Percentiles rank a stretch among this genome's conserved stretches.
Conservation (phyloP, 2,329 filamentous ascomycete species). For the Pezicula radicicola region DNA sequence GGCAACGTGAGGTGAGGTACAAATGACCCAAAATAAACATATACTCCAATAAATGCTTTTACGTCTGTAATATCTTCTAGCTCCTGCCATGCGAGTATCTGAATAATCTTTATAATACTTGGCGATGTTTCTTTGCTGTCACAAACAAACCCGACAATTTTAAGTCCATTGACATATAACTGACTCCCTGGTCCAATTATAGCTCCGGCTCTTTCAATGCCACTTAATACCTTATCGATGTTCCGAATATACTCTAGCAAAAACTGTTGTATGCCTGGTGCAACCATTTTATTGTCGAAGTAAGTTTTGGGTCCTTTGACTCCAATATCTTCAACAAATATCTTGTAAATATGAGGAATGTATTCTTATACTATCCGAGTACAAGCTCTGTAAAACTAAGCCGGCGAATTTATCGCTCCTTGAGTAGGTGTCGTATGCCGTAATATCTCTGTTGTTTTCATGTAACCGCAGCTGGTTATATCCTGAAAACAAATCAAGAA, state of each 20-base stretch:
- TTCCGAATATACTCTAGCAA: constrained; percentile 1
- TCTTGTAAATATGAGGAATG: neutral
- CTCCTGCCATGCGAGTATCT: too few relatives aligned
- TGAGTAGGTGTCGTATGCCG: neutral
- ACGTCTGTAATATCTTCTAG: too few relatives aligned
- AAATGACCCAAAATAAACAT: too few relatives aligned
- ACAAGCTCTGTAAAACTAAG: neutral
- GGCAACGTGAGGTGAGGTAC: too few relatives aligned
- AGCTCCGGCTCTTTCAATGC: neutral
- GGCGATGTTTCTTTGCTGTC: too few relatives aligned
- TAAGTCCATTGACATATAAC: neutral
- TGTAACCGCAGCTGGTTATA: too few relatives aligned
- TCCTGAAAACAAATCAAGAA: neutral
- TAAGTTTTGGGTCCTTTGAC: neutral
- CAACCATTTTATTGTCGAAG: neutral
- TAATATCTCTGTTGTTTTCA: neutral
- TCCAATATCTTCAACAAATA: constrained; percentile 1
- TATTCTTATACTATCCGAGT: neutral
- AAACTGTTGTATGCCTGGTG: neutral
- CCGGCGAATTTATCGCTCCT: neutral
- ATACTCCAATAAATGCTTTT: too few relatives aligned
- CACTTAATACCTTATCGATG: neutral
- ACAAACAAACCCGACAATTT: too few relatives aligned
- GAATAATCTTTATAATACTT: too few relatives aligned
- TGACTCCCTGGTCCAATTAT: neutral